Conservation (phyloP, 169 alveolate genomes). For the Theileria orientalis region DNA sequence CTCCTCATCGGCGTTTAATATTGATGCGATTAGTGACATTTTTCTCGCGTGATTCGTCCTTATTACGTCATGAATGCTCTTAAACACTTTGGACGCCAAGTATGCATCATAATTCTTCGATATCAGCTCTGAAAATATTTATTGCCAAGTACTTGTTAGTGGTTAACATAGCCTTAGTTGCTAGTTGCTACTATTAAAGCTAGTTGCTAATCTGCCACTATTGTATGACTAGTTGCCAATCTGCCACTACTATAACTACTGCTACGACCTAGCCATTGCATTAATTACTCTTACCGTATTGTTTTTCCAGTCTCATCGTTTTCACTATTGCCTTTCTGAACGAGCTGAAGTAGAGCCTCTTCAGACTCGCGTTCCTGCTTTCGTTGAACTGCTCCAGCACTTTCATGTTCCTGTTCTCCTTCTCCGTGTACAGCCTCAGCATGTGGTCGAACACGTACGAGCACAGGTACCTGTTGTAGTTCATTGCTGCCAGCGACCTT, state of each 20-base stretch:
- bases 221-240: too few species aligned
- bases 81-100: neutral
- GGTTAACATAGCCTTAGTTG: too few species aligned
- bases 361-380: neutral
- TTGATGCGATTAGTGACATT: neutral
- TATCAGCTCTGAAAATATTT: neutral
- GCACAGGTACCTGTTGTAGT: slow-evolving; percentile 1
- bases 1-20: neutral
- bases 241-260: too few species aligned
- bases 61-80: neutral
- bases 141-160: too few species aligned
- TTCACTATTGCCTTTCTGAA: neutral
- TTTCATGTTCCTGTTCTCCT: neutral
- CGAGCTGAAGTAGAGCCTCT: neutral
- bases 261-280: too few species aligned
- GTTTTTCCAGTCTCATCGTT: neutral
- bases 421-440: neutral
- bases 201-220: too few species aligned
- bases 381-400: neutral
- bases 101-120: neutral
- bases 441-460: neutral
- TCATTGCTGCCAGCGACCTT: neutral
- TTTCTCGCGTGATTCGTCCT: neutral
- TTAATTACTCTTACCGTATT: too few species aligned
- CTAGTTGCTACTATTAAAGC: too few species aligned